A percentile compares a stretch with the other conserved stretches of the same genome.
Evolutionary conservation across 495 filamentous ascomycete genomes (phyloP).

Genomic region (Trichoderma reesei): DNA sequence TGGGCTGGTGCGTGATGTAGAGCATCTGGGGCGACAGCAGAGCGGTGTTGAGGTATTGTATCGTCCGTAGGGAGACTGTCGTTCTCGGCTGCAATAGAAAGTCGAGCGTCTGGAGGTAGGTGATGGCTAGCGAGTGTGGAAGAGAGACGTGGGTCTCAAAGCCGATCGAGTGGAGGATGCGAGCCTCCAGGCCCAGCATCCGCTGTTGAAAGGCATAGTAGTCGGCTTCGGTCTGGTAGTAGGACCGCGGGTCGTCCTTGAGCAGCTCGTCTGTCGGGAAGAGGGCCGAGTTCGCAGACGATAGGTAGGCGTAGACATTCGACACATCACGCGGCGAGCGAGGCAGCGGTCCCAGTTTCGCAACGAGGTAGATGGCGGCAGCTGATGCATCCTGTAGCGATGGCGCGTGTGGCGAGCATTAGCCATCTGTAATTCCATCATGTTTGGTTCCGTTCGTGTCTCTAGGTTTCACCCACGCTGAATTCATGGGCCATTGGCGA

Average conservation of each 20-base stretch:
- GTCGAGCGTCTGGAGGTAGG: conserved; percentile 84
- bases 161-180: conserved; percentile 61
- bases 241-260: conserved; percentile 41
- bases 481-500: conserved; percentile 37
- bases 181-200: conserved; percentile 61
- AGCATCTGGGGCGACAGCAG: conserved; percentile 80
- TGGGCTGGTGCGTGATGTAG: conserved; percentile 86
- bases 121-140: conserved; percentile 81
- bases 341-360: conserved; percentile 74
- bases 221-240: conserved; percentile 63
- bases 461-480: conserved; percentile 23
- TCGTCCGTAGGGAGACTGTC: conserved; percentile 48
- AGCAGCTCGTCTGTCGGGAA: conserved; percentile 35
- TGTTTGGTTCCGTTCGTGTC: not conserved
- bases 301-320: conserved; percentile 76
- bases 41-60: conserved; percentile 73
- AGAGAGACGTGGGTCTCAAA: conserved; percentile 78
- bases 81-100: conserved; percentile 30
- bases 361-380: conserved; percentile 67
- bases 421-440: not conserved
- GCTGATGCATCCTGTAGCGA: conserved; percentile 63
- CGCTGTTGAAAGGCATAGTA: conserved; percentile 53
- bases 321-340: conserved; percentile 67
- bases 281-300: conserved; percentile 55
- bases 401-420: conserved; percentile 10